Evolutionary conservation across 148 eudicot genomes (phyloP).

Genomic region (Beta vulgaris): DNA sequence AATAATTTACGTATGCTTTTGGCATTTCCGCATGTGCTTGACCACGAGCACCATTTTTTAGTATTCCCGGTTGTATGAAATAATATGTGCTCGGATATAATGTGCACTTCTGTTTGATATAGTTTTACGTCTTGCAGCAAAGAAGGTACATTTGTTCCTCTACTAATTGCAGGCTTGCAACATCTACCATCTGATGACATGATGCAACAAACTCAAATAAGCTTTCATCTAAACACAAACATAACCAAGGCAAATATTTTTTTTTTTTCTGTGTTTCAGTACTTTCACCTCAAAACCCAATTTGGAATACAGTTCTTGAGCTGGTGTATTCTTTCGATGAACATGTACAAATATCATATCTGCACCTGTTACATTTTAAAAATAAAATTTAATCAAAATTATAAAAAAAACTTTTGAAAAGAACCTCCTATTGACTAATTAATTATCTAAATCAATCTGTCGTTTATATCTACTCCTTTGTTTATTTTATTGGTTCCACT

Average conservation of each 20-base stretch:
- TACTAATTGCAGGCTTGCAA: conserved; percentile 39
- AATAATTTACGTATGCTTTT: not conserved
- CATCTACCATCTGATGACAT: conserved; percentile 49
- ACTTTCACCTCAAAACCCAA: conserved; percentile 68
- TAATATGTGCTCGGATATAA: not conserved
- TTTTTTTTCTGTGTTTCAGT: not conserved
- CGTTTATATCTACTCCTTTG: no score
- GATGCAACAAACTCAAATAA: not conserved
- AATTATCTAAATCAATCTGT: not conserved
- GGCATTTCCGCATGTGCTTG: not conserved
- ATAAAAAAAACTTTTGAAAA: not conserved
- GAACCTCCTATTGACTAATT: not conserved
- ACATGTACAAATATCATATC: conserved; percentile 72
- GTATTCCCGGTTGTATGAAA: not conserved
- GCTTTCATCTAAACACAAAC: not conserved
- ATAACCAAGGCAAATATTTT: not conserved
- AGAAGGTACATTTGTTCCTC: conserved; percentile 56
- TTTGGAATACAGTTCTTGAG: conserved; percentile 61
- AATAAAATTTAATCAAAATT: not conserved
- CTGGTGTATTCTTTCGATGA: conserved; percentile 51
- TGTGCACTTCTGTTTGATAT: not conserved
- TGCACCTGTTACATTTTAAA: conserved; percentile 44
- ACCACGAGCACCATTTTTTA: not conserved
- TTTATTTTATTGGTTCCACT: no score
- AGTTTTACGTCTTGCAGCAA: conserved; percentile 31